Base-by-base conservation (phyloP, 2,329 filamentous ascomycete species). In the Arthrocladium fulminans region DNA sequence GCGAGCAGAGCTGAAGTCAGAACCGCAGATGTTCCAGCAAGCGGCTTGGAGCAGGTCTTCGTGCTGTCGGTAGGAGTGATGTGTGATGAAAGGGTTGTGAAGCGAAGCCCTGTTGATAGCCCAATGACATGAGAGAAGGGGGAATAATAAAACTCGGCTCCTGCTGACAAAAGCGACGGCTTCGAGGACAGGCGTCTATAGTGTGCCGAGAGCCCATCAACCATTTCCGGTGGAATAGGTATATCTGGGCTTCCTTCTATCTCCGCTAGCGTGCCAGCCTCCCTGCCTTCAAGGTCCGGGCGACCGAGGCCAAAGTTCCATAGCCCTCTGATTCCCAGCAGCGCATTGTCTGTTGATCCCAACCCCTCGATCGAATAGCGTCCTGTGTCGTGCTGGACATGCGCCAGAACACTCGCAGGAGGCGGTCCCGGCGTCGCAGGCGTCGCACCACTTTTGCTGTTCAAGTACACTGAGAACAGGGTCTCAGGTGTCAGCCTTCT, bases 141-240 rank as follows among this genome's bases (percentile, higher is more conserved):
- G 19, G 90, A 92, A 70, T 98, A 98, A 70, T 97, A 98, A 29
- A 94, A 74, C 67, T 98, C 92, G 48, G 83, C 90, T 29, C 92
- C 92, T 2, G 87, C 86, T 60, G 87, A 94, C 63, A 97, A 88
- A 17, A 90, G 81, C 7, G 89, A 69, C 81, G 59, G 55, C 53
- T 59, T 57, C 3, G 53, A 54, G 1, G 50, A 49, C 2, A 58
- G 49, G 15, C 50, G 50, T 37, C 45, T 49, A 24, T 48, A 50
- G 40, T 53, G 53, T 17, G 43, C 19, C 7, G 47, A 53, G 35
- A 34, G 43, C 19, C 40, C 46, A 37, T 79, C 72, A 0, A 58
- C 54, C 24, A 30, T 61, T 60, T 30, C 41, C 10, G 58, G 48
- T 1, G 56, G 59, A 22, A 61, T 60, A 1, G 51, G 48, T 7